Conservation (phyloP, 176 grass and related monocot genomes). For the Aegilops sharonensis region DNA sequence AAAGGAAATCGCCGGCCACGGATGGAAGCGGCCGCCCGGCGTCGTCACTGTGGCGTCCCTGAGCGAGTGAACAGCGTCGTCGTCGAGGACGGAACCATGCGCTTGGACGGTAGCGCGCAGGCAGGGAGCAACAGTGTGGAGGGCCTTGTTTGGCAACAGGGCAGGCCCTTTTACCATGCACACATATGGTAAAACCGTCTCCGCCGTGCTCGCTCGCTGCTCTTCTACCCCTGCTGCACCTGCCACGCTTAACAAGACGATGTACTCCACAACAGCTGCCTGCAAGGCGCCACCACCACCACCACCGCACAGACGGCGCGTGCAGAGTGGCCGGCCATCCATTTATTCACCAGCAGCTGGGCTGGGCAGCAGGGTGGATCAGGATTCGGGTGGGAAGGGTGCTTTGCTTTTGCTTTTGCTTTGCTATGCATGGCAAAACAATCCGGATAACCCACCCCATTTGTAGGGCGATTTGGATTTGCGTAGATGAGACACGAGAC, state of each 20-base stretch:
- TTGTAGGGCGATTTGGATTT: not conserved
- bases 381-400: not conserved
- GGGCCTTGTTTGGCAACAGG: constrained; percentile 29
- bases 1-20: not conserved
- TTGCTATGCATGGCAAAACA: constrained; percentile 48
- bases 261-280: not conserved
- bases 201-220: no score
- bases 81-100: not conserved
- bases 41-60: constrained; percentile 27
- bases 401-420: constrained; percentile 31
- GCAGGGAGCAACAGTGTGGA: constrained; percentile 30
- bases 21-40: not conserved
- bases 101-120: constrained; percentile 38
- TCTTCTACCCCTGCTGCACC: not conserved
- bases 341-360: not conserved
- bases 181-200: not conserved
- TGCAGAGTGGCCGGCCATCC: not conserved
- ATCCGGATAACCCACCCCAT: constrained; percentile 44
- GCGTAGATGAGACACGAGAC: no score
- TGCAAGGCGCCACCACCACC: no score
- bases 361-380: not conserved
- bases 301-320: no score
- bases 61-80: constrained; percentile 45
- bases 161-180: constrained; percentile 33
- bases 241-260: not conserved